phyloP scores from a whole-genome alignment of 75 land plant genomes.

The Picea glauca region DNA sequence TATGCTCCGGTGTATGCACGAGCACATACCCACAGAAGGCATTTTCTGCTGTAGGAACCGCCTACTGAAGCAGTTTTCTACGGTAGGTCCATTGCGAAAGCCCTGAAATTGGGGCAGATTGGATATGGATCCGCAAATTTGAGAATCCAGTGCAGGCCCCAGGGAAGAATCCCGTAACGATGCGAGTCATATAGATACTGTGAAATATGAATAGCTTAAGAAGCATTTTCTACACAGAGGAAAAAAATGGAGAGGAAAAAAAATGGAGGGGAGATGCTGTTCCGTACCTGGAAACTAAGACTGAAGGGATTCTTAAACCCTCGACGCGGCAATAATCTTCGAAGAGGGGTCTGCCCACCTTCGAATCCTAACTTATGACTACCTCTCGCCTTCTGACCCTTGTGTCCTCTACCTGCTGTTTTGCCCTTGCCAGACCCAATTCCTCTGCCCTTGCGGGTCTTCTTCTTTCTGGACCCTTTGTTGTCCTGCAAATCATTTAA shows the following conservation, averaged over 20 bases:
- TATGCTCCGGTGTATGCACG: too few relatives aligned
- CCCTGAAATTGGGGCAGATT: too few relatives aligned
- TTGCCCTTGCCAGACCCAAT: conserved; percentile 98
- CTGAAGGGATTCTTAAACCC: conserved; percentile 83
- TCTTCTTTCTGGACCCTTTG: conserved; percentile 61
- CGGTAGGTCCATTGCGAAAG: too few relatives aligned
- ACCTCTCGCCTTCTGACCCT: conserved; percentile 89
- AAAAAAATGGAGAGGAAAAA: conserved; percentile 5
- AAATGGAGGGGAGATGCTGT: background rate
- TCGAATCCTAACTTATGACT: conserved; percentile 78
- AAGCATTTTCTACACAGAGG: too few relatives aligned
- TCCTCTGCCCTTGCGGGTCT: conserved; percentile 84
- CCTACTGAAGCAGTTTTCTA: too few relatives aligned
- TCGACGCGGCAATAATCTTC: conserved; percentile 69
- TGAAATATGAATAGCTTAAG: too few relatives aligned
- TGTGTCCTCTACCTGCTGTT: conserved; percentile 95
- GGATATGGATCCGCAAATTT: too few relatives aligned
- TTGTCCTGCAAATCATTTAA: conserved; percentile 75
- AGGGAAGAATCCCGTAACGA: too few relatives aligned
- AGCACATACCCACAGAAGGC: too few relatives aligned
- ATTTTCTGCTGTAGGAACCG: too few relatives aligned
- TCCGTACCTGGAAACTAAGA: conserved; percentile 65
- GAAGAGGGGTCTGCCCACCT: conserved; percentile 94
- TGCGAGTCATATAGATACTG: too few relatives aligned
- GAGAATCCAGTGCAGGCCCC: too few relatives aligned